Evolutionary conservation across 495 filamentous ascomycete genomes (phyloP), one percentile per base, ranked within the genome.

Genomic region (Podospora pseudocomata): DNA sequence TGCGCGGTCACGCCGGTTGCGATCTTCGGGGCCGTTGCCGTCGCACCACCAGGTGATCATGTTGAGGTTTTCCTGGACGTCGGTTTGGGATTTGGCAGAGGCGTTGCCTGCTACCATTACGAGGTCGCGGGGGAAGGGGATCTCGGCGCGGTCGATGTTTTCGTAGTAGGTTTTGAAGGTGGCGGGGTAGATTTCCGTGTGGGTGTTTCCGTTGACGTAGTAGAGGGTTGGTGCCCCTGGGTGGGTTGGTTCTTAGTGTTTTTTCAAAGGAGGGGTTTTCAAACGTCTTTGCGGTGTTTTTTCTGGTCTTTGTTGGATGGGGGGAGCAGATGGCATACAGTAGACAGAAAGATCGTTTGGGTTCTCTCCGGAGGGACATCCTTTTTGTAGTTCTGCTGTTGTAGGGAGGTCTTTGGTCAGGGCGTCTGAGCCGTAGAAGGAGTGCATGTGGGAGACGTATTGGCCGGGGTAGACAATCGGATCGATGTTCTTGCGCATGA

Each of bases 101-200:
- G 76, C 76, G 57, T 80, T 80, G 56, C 78, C 78, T 7, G 78
- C 78, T 1, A 80, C 71, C 64, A 73, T 72, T 65, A 73, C 65
- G 54, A 77, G 74, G 68, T 87, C 81, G 63, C 81, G 85, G 32
- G 88, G 73, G 80, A 90, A 93, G 59, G 90, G 90, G 69, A 93
- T 89, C 85, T 92, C 91, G 76, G 90, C 91, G 79, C 91, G 91
- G 74, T 91, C 88, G 70, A 93, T 92, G 82, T 92, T 90, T 74
- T 93, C 91, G 65, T 80, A 80, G 67, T 78, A 78, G 11, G 78
- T 80, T 69, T 75, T 80, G 71, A 80, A 80, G 9, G 74, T 80
- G n/a, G 69, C 71, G 0, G 76, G 76, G 67, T 80, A 76, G 71
- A 80, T 75, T 65, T 80, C 78, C n/a, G 76, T 78, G 68, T 80